Percentiles rank a stretch among this genome's conserved stretches.
Conservation (phyloP, 768 basidiomycete genomes). For the Fistulinella prunicolor region DNA sequence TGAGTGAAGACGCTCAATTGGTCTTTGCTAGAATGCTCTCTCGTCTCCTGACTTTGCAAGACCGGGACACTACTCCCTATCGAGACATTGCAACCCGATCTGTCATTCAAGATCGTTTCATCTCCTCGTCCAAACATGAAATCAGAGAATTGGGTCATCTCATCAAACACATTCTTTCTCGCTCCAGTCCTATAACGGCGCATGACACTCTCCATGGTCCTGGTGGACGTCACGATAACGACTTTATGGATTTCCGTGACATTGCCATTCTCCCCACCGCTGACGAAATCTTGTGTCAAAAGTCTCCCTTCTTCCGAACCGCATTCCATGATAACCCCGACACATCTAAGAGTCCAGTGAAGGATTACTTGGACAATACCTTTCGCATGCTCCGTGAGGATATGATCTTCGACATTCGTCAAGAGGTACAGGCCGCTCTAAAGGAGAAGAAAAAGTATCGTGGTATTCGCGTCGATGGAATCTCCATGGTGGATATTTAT, state of each 20-base stretch:
- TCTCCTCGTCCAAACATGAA: slow-evolving; percentile 22
- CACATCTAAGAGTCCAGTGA: slow-evolving; percentile 35
- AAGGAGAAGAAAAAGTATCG: slow-evolving; percentile 41
- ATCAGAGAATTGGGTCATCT: slow-evolving; percentile 35
- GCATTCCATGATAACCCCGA: slow-evolving; percentile 44
- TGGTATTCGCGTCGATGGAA: slow-evolving; percentile 37
- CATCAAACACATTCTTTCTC: slow-evolving; percentile 40
- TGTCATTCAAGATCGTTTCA: slow-evolving; percentile 23
- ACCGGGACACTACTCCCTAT: slow-evolving; percentile 34
- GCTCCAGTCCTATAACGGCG: no score
- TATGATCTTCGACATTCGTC: slow-evolving; percentile 57
- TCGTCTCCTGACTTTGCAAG: slow-evolving; percentile 44
- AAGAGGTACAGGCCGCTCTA: slow-evolving; percentile 48
- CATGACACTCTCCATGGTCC: no score
- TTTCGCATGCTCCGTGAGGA: slow-evolving; percentile 67
- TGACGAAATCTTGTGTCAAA: slow-evolving; percentile 50
- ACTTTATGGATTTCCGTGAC: slow-evolving; percentile 55
- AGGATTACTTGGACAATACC: slow-evolving; percentile 59
- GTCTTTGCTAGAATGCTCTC: slow-evolving; percentile 39
- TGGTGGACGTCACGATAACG: slow-evolving; percentile 72
- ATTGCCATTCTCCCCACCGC: slow-evolving; percentile 65
- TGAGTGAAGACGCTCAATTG: slow-evolving; percentile 35
- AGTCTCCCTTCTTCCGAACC: slow-evolving; percentile 52
- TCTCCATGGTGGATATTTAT: slow-evolving; percentile 40
- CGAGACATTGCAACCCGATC: slow-evolving; percentile 34